A percentile compares a stretch with the other conserved stretches of the same genome.
Evolutionary conservation across 345 rosid genomes (phyloP).

Genomic region (Moricandia arvensis): DNA sequence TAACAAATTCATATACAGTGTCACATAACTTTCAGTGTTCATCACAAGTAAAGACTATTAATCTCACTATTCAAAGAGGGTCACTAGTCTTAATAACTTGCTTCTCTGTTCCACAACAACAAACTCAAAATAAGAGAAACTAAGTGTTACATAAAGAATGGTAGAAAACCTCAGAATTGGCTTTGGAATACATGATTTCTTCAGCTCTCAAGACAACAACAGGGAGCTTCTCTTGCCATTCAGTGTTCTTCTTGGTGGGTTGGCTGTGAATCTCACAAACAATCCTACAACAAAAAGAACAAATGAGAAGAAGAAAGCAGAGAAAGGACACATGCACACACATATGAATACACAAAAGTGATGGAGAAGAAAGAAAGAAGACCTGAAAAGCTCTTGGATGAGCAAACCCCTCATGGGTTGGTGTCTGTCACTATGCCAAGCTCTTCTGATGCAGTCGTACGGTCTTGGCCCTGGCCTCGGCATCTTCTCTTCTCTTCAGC

Average conservation of each 20-base stretch:
- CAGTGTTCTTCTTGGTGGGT: conserved; percentile 74
- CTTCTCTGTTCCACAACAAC: background rate
- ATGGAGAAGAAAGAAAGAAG: background rate
- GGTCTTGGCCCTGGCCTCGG: conserved; percentile 96
- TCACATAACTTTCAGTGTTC: background rate
- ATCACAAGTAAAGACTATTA: too few species aligned
- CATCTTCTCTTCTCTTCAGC: conserved; percentile 51
- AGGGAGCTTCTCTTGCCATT: conserved; percentile 94
- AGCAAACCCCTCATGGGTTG: conserved; percentile 86
- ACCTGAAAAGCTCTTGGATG: conserved; percentile 93
- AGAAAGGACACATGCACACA: conserved; percentile 14
- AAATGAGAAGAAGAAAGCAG: background rate
- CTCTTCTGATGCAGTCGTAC: conserved; percentile 88
- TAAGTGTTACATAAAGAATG: background rate
- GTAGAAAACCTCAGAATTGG: conserved; percentile 85
- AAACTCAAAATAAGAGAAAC: background rate
- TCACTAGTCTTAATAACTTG: background rate
- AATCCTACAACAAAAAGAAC: conserved; percentile 48
- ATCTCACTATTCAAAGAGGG: conserved; percentile 27
- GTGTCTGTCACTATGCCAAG: conserved; percentile 98
- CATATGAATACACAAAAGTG: background rate
- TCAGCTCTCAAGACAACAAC: conserved; percentile 79
- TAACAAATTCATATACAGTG: background rate
- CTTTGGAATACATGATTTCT: conserved; percentile 97
- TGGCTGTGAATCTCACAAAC: conserved; percentile 63